These are phyloP conservation scores for Erysiphe pulchra DNA, from an alignment of 2,329 filamentous ascomycete species.

Conservation along the genomic window DNA sequence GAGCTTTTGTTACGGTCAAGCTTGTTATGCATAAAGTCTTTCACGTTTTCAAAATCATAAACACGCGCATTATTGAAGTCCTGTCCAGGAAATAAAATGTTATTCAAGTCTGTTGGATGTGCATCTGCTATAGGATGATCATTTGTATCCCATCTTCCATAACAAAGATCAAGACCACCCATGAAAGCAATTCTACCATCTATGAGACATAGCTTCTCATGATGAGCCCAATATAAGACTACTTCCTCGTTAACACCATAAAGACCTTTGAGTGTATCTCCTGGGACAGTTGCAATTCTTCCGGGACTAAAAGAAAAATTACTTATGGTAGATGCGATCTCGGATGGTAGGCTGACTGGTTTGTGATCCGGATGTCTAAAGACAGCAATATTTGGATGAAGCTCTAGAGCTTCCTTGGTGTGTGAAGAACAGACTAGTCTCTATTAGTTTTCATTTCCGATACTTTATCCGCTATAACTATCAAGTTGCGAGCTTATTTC, in stretches of 20 bases:
- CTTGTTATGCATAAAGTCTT: conserved; percentile 63
- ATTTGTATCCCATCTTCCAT: conserved; percentile 72
- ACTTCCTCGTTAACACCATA: conserved; percentile 58
- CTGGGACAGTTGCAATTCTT: conserved; percentile 37
- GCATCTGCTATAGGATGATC: conserved; percentile 54
- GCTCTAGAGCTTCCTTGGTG: conserved; percentile 56
- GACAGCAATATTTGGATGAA: conserved; percentile 67
- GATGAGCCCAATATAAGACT: conserved; percentile 77
- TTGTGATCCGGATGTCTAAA: conserved; percentile 79
- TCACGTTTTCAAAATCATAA: conserved; percentile 54
- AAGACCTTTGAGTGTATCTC: conserved; percentile 47
- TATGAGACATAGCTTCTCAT: conserved; percentile 70
- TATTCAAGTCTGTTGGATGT: conserved; percentile 51
- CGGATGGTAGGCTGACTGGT: conserved; percentile 39
- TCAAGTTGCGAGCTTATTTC: no score
- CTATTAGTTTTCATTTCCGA: neutral
- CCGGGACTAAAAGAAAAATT: conserved; percentile 23
- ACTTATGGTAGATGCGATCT: conserved; percentile 38
- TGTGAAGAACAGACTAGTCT: conserved; percentile 21
- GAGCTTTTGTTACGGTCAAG: conserved; percentile 55
- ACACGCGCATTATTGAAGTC: conserved; percentile 81
- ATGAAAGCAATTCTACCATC: conserved; percentile 68
- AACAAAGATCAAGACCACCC: conserved; percentile 73
- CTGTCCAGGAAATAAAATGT: conserved; percentile 65
- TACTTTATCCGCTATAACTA: no score